These are phyloP conservation scores for Ilex aquifolium DNA, from an alignment of 257 asterid genomes.

Conservation along the genomic window DNA sequence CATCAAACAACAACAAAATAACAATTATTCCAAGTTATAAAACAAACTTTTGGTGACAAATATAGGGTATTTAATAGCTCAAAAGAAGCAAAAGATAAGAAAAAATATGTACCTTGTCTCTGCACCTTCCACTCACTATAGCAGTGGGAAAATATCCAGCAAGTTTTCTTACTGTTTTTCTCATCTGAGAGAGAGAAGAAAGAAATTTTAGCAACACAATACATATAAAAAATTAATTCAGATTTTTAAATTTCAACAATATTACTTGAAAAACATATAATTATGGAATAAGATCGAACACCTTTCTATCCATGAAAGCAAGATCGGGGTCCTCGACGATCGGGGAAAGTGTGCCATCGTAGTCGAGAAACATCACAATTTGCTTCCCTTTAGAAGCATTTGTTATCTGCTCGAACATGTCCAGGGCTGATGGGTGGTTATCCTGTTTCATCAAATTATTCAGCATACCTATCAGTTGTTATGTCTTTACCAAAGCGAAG, in stretches of 20 bases:
- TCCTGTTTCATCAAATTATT: conserved; percentile 27
- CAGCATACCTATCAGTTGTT: too few species aligned
- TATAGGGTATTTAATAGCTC: too few species aligned
- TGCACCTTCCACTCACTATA: conserved; percentile 80
- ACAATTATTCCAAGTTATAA: background rate
- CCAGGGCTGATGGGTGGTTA: conserved; percentile 77
- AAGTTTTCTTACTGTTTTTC: conserved; percentile 68
- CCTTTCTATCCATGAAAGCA: conserved; percentile 85
- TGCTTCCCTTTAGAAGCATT: conserved; percentile 80
- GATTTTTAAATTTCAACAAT: too few species aligned
- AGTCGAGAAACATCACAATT: conserved; percentile 82
- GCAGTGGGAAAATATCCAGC: conserved; percentile 79
- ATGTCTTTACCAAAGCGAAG: too few species aligned
- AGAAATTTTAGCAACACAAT: background rate
- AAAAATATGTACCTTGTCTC: conserved; percentile 57
- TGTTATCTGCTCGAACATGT: conserved; percentile 72
- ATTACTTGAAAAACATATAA: too few species aligned
- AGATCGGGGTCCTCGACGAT: conserved; percentile 91
- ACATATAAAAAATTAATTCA: background rate
- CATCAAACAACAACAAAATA: background rate
- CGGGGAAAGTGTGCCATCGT: conserved; percentile 94
- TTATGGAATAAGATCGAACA: conserved; percentile 1
- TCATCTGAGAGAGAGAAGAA: conserved; percentile 41
- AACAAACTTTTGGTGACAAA: background rate
- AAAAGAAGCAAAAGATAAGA: background rate